Evolutionary conservation across 2,329 filamentous ascomycete species (phyloP), one percentile per base, ranked within the genome.

Genomic region (Paecilomyces sp.): DNA sequence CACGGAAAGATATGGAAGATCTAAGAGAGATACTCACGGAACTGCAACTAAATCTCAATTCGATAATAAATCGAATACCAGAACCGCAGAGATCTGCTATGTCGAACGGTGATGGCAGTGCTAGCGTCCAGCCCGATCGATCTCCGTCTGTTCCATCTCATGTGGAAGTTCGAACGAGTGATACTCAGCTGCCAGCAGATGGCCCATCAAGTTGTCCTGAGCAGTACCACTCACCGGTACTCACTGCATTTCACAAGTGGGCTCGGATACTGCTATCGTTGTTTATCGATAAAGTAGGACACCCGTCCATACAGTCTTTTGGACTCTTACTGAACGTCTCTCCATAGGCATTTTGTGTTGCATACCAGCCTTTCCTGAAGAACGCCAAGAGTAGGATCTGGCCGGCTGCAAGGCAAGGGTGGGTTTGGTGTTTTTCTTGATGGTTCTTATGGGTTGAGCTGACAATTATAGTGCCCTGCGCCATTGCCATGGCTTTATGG

Each of bases 311-410:
- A 18, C 15, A 12, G 24, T 22, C 18, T 28, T 1, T 9, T 28
- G 6, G 13, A 24, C 18, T 33, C 41, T 28, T 28, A 13, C 58
- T 70, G 22, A 70, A 36, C 13, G 12, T 18, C 28, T 7, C 9
- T n/a, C 6, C 33, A 47, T 25, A 77, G 74, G 75, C 76, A 5
- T 78, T 76, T 56, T 79, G 77, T 60, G 75, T 80, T 56, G 76
- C 77, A 24, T 80, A 80, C 61, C 77, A 79, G 59, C 77, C 78
- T 7, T 80, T 80, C 51, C 66, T 80, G 15, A 80, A 80, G 62
- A 80, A 80, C 58, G 75, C 75, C 15, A 77, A 75, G 58, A 79
- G 77, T 64, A 74, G 76, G 30, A 73, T 80, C 22, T 80, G 78
- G 78, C 73, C 71, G 8, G 69, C 73, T n/a, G 77, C 76, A 24